Conservation (phyloP, 2,329 filamentous ascomycete genomes). For the Ceratocystis smalleyi region DNA sequence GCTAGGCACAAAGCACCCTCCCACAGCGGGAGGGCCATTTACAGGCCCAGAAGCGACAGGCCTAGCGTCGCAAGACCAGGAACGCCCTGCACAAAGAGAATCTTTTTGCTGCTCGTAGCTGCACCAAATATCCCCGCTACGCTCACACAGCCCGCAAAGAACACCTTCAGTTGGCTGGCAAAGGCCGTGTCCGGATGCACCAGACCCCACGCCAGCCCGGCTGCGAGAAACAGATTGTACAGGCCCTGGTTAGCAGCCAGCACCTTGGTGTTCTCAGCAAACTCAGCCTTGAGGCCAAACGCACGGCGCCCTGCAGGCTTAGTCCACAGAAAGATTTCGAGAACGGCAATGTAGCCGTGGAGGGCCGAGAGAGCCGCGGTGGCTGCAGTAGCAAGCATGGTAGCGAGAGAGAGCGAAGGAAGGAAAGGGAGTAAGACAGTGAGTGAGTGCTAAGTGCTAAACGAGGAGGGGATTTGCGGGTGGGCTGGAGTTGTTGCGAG, state of each 20-base stretch:
- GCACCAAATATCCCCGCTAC: constrained; percentile 34
- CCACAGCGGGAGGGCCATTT: background rate
- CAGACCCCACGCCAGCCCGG: constrained; percentile 33
- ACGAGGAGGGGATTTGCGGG: background rate
- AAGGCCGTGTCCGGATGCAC: constrained; percentile 30
- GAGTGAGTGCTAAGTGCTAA: no score
- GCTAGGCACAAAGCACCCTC: background rate
- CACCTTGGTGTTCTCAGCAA: constrained; percentile 30
- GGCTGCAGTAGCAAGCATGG: constrained; percentile 24
- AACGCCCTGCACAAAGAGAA: constrained; percentile 30
- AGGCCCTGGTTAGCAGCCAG: constrained; percentile 37
- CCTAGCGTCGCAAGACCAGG: constrained; percentile 23
- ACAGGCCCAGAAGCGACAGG: constrained; percentile 20
- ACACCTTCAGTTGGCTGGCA: constrained; percentile 30
- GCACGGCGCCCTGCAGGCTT: constrained; percentile 30
- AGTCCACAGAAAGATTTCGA: constrained; percentile 38
- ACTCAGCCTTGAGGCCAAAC: constrained; percentile 31
- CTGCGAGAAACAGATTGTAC: constrained; percentile 39
- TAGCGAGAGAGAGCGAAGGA: background rate
- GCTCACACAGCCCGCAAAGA: constrained; percentile 32
- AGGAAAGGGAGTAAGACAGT: background rate
- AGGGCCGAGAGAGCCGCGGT: constrained; percentile 28
- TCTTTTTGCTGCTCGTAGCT: constrained; percentile 27
- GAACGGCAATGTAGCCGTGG: constrained; percentile 34
- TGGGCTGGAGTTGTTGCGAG: background rate